Base-by-base conservation (phyloP, 306 rosid species). In the Phaseolus lunatus region DNA sequence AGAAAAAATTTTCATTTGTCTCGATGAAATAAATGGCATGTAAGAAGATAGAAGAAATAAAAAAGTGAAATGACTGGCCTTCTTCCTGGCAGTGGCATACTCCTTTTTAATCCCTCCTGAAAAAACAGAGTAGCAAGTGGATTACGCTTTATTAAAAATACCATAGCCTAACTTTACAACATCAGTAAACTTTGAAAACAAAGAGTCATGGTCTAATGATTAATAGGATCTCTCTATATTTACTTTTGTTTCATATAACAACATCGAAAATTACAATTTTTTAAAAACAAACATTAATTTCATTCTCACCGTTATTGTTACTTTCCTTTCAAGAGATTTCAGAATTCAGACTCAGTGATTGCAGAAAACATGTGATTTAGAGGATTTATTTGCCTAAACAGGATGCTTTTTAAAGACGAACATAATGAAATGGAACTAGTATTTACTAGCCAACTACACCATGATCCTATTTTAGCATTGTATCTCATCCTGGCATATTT, bases 51-150 rank as follows among this genome's bases (percentile, higher is more conserved):
- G 39, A 62, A n/a, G 72, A 62, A 69, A 44, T 47, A 49, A 13
- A 50, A 24, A 39, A 49, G 33, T 50, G 37, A 72, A 62, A 62
- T 62, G 31, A 68, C 82, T 37, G 18, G 91, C 98, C 96, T 82
- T 91, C 86, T 82, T 90, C 90, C 90, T 87, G 59, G 89, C 88
- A 82, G 86, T 87, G 65, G 96, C 94, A 35, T 85, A 85, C 84
- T 90, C 98, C 78, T 81, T 94, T 73, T 89, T 94, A 26, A 94
- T 94, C 63, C 96, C 98, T 84, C 88, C 98, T 94, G 90, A 33
- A 33, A n/a, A 22, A 77, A 78, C 39, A 73, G 78, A 74, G 56
- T 12, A 68, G 13, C 11, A 43, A 41, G 48, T 5, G 11, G 31
- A 33, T 68, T 29, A 70, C 49, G 61, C 41, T 65, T 84, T 29